A percentile compares a stretch with the other conserved stretches of the same genome.
phyloP scores from a whole-genome alignment of 2,329 filamentous ascomycete species.

The Exophiala mesophila region DNA sequence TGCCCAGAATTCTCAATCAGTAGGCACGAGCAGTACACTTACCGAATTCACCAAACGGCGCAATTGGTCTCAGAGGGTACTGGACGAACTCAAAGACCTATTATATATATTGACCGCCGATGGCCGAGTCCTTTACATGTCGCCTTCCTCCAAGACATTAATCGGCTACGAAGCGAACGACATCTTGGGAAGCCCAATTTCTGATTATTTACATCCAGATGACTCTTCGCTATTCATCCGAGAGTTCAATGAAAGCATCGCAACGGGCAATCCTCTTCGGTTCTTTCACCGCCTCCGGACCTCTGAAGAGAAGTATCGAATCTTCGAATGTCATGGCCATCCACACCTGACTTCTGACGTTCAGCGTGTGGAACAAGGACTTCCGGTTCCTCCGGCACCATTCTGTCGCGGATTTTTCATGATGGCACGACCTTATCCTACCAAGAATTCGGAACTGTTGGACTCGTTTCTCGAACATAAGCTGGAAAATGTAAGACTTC shows the following conservation, averaged over 20 bases:
- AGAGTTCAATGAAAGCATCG: constrained; percentile 85
- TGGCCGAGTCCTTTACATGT: constrained; percentile 79
- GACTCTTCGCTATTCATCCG: constrained; percentile 77
- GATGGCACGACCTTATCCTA: constrained; percentile 85
- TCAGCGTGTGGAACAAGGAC: constrained; percentile 41
- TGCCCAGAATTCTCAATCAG: constrained; percentile 35
- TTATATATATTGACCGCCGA: constrained; percentile 81
- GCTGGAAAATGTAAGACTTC: constrained; percentile 86
- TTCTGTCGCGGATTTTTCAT: constrained; percentile 90
- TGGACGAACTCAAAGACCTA: constrained; percentile 86
- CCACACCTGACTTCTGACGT: constrained; percentile 71
- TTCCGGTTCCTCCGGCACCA: constrained; percentile 59
- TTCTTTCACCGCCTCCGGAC: constrained; percentile 82
- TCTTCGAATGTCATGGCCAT: constrained; percentile 90
- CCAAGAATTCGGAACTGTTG: constrained; percentile 75
- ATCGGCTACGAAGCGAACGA: constrained; percentile 71
- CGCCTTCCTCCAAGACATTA: constrained; percentile 67
- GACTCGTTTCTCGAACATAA: constrained; percentile 96
- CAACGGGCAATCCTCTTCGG: constrained; percentile 70
- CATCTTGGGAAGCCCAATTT: constrained; percentile 69
- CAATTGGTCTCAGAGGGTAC: constrained; percentile 82
- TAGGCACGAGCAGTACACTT: constrained; percentile 45
- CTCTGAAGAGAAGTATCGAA: constrained; percentile 66
- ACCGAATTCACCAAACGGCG: constrained; percentile 62
- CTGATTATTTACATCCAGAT: constrained; percentile 79